Conservation (phyloP, 306 rosid species). For the Parietaria judaica region DNA sequence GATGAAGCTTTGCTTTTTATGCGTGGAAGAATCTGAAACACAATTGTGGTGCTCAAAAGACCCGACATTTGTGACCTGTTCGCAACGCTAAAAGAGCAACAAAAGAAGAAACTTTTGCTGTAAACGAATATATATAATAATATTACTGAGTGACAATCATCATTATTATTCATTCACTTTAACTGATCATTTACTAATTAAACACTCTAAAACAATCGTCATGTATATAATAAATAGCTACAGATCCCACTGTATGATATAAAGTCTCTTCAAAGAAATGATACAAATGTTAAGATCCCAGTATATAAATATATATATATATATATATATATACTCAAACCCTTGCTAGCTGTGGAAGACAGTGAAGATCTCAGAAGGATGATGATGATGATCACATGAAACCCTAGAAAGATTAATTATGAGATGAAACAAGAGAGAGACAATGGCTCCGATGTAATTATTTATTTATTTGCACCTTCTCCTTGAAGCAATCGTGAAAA, state of each 20-base stretch:
- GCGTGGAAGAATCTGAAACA: constrained; percentile 40
- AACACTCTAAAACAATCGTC: not conserved
- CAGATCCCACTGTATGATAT: constrained; percentile 12
- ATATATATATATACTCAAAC: not conserved
- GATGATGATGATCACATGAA: constrained; percentile 1
- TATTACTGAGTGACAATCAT: constrained; percentile 42
- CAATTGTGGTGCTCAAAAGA: constrained; percentile 38
- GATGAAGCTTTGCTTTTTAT: constrained; percentile 17
- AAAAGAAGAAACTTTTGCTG: constrained; percentile 33
- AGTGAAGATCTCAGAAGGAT: not conserved
- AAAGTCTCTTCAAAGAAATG: not conserved
- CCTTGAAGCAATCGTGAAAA: constrained; percentile 29
- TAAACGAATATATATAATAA: constrained; percentile 24
- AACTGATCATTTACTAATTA: constrained; percentile 5
- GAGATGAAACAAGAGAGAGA: not conserved
- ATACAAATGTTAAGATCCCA: constrained; percentile 1
- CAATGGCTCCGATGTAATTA: constrained; percentile 8
- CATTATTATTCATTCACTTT: constrained; percentile 40
- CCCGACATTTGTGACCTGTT: constrained; percentile 65
- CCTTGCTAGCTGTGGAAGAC: not conserved
- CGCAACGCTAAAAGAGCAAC: constrained; percentile 27
- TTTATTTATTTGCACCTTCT: constrained; percentile 11
- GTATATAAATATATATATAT: not conserved
- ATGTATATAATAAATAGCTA: not conserved
- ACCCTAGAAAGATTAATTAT: constrained; percentile 7